A percentile compares a stretch with the other conserved stretches of the same genome.
These are phyloP conservation scores for Amanita fuliginea DNA, from an alignment of 768 basidiomycete species.

Conservation along the genomic window DNA sequence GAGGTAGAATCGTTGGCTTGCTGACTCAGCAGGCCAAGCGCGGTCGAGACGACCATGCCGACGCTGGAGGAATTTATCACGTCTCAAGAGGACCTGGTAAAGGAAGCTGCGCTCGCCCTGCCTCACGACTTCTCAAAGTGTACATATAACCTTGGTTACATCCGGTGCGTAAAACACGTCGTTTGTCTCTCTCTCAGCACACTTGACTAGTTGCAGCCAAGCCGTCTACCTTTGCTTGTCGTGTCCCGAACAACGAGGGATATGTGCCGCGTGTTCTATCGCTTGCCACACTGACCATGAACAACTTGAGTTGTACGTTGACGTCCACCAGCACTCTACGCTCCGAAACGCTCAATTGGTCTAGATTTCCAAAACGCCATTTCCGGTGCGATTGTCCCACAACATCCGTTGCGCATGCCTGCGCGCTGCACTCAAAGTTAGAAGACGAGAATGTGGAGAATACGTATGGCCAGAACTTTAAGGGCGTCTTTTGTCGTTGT, in stretches of 20 bases:
- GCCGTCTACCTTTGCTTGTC: slow-evolving; percentile 75
- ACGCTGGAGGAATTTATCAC: slow-evolving; percentile 35
- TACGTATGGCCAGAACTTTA: slow-evolving; percentile 66
- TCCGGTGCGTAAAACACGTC: slow-evolving; percentile 28
- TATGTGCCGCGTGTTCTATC: slow-evolving; percentile 78
- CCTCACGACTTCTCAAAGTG: slow-evolving; percentile 59
- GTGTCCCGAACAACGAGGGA: slow-evolving; percentile 54
- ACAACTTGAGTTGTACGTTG: slow-evolving; percentile 61
- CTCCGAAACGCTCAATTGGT: slow-evolving; percentile 1
- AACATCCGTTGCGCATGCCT: slow-evolving; percentile 41
- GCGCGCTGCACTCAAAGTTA: slow-evolving; percentile 43
- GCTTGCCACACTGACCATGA: slow-evolving; percentile 84
- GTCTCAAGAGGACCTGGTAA: slow-evolving; percentile 37
- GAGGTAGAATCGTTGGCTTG: background rate
- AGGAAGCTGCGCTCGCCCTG: slow-evolving; percentile 44
- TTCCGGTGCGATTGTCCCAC: slow-evolving; percentile 87
- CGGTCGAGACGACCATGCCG: slow-evolving; percentile 4
- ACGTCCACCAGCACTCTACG: background rate
- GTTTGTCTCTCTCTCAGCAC: background rate
- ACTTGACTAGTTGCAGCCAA: slow-evolving; percentile 33
- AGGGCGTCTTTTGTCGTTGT: slow-evolving; percentile 65
- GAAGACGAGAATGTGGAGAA: slow-evolving; percentile 54
- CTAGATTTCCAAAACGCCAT: slow-evolving; percentile 66
- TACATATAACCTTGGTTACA: slow-evolving; percentile 45
- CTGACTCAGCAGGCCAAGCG: background rate